Evolutionary conservation across 805 yeast genomes (phyloP).

Genomic region (Cyberlindnera japonica): DNA sequence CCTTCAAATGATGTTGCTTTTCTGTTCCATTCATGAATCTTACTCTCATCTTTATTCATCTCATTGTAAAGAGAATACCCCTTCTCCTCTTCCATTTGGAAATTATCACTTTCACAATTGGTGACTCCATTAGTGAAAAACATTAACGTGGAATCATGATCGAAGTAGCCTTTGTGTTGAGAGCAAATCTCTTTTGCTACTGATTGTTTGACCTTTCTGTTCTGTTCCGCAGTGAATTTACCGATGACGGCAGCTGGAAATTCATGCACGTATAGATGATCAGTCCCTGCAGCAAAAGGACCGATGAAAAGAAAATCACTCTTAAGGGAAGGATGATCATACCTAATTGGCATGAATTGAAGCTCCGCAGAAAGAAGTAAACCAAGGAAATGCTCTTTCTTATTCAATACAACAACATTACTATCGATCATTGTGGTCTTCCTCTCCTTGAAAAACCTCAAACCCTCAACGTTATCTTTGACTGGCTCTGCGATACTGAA

Average conservation of each 20-base stretch:
- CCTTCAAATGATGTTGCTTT: constrained; percentile 11
- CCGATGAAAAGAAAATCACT: constrained; percentile 33
- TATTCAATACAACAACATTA: constrained; percentile 15
- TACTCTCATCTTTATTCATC: constrained; percentile 3
- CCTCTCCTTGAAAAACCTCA: constrained; percentile 29
- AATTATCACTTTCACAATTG: constrained; percentile 14
- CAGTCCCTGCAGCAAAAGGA: constrained; percentile 20
- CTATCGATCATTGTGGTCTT: constrained; percentile 18
- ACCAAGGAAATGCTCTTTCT: constrained; percentile 22
- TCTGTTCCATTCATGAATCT: constrained; percentile 8
- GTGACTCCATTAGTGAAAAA: constrained; percentile 17
- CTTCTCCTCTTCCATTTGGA: constrained; percentile 11
- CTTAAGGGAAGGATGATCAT: constrained; percentile 27
- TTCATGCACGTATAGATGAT: constrained; percentile 9
- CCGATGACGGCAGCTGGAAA: constrained; percentile 16
- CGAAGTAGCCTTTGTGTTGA: constrained; percentile 15
- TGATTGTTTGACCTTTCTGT: constrained; percentile 13
- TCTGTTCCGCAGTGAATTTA: constrained; percentile 13
- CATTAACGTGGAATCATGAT: neutral
- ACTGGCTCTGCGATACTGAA: constrained; percentile 11
- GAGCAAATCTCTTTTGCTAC: constrained; percentile 21
- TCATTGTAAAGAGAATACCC: constrained; percentile 7
- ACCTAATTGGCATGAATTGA: constrained; percentile 19
- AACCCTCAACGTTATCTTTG: neutral
- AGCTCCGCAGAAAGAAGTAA: constrained; percentile 22